These are phyloP conservation scores for Guyanaporus albipodus DNA, from an alignment of 768 basidiomycete genomes.

Conservation along the genomic window DNA sequence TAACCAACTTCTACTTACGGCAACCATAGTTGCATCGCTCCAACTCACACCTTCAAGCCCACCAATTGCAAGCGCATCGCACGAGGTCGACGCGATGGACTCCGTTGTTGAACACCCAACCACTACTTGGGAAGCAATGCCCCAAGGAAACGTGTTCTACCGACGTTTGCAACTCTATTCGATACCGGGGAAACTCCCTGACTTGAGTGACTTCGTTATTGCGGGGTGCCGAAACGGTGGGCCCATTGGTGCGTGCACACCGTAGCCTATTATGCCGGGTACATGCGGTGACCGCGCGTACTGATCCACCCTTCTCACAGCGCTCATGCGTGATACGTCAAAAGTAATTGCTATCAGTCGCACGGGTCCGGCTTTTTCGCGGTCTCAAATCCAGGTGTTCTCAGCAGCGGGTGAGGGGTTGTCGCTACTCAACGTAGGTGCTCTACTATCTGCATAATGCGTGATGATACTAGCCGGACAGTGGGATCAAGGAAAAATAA, in stretches of 20 bases:
- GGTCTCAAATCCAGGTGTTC: conserved; percentile 83
- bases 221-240: conserved; percentile 85
- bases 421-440: conserved; percentile 69
- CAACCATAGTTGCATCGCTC: no score
- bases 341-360: conserved; percentile 74
- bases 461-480: conserved; percentile 31
- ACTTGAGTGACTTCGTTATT: conserved; percentile 74
- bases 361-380: conserved; percentile 52
- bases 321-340: conserved; percentile 80
- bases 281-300: not conserved
- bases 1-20: no score
- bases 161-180: conserved; percentile 80
- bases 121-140: conserved; percentile 86
- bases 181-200: conserved; percentile 71
- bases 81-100: conserved; percentile 21
- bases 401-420: conserved; percentile 79
- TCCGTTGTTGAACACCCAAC: conserved; percentile 67
- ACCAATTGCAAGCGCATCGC: not conserved
- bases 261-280: not conserved
- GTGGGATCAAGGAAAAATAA: conserved; percentile 89
- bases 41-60: no score
- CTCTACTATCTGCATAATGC: conserved; percentile 6
- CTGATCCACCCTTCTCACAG: conserved; percentile 37
- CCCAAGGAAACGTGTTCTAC: conserved; percentile 85
- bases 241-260: conserved; percentile 73